Evolutionary conservation across 148 eudicot genomes (phyloP), one percentile per base, ranked within the genome.

Genomic region (Rhododendron kiyosumense): DNA sequence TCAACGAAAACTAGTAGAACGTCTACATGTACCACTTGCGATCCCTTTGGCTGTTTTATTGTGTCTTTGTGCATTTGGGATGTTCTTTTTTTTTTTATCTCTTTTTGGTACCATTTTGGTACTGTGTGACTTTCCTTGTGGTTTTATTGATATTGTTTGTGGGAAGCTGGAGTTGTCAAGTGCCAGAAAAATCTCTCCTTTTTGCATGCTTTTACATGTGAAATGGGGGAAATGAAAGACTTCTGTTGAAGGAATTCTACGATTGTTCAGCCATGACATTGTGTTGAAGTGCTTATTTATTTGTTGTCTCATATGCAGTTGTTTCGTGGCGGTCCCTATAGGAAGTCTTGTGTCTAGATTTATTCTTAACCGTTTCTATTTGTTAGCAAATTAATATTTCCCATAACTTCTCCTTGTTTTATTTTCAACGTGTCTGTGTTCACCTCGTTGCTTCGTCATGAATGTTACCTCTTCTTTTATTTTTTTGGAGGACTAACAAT

Each of bases 141-240:
- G n/a, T 45, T 78, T 22, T 78, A 9, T 45, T 78, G 52, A 51
- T 78, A 18, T 13, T 38, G 20, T 78, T 4, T 43, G 14, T n/a
- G 51, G 81, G 52, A 43, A 41, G 81, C 32, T 45, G 52, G 24
- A 24, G 81, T 20, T 22, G n/a, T 76, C 28, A 41, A 78, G 52
- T 43, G 30, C 26, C 41, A 5, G 24, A n/a, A 83, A 83, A 43
- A 13, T 61, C 26, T 79, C 9, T 45, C 22, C 51, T 51, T 81
- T 85, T 46, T 81, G 83, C 59, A n/a, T 86, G 79, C 57, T 69
- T 52, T 82, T 73, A 22, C 71, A 36, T 83, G 24, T 59, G 28
- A 22, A 82, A 82, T 82, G 73, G 46, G 38, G 7, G 75, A 51
- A 61, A n/a, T 43, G 30, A 41, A 63, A n/a, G 18, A 24, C 26